A percentile compares a stretch with the other conserved stretches of the same genome.
Evolutionary conservation across 306 rosid genomes (phyloP).

Genomic region (Fagus sylvatica): DNA sequence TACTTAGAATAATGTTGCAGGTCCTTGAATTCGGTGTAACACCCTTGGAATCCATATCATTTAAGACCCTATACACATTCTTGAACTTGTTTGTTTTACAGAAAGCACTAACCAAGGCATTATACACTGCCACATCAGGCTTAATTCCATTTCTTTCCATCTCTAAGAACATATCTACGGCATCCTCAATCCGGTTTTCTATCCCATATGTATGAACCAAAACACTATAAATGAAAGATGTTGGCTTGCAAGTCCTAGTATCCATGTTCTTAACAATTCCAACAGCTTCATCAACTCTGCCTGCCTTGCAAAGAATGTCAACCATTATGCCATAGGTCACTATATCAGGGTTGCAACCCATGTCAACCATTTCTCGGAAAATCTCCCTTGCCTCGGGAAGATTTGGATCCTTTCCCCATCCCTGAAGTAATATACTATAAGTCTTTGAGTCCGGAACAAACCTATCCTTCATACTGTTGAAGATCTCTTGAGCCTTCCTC

Average conservation of each 20-base stretch:
- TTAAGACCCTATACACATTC: conserved; percentile 62
- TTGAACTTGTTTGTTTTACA: conserved; percentile 60
- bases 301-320: conserved; percentile 84
- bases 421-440: conserved; percentile 74
- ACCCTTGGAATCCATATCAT: conserved; percentile 63
- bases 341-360: conserved; percentile 69
- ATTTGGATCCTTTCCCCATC: conserved; percentile 90
- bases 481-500: conserved; percentile 93
- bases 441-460: conserved; percentile 71
- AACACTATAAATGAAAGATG: conserved; percentile 73
- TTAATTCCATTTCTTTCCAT: conserved; percentile 64
- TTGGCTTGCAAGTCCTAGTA: conserved; percentile 49
- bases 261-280: conserved; percentile 74
- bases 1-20: conserved; percentile 59
- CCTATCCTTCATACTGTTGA: conserved; percentile 58
- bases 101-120: conserved; percentile 77
- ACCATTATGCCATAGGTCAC: conserved; percentile 89
- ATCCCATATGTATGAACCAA: conserved; percentile 78
- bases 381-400: conserved; percentile 77
- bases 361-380: conserved; percentile 63
- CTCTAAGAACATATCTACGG: conserved; percentile 67
- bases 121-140: conserved; percentile 77
- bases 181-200: conserved; percentile 76
- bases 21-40: conserved; percentile 70
- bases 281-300: conserved; percentile 82